Percentiles rank a stretch among this genome's conserved stretches.
Evolutionary conservation across 1,139 yeast species (phyloP).

Genomic region (Hemisphaericaspora xylofermentans): DNA sequence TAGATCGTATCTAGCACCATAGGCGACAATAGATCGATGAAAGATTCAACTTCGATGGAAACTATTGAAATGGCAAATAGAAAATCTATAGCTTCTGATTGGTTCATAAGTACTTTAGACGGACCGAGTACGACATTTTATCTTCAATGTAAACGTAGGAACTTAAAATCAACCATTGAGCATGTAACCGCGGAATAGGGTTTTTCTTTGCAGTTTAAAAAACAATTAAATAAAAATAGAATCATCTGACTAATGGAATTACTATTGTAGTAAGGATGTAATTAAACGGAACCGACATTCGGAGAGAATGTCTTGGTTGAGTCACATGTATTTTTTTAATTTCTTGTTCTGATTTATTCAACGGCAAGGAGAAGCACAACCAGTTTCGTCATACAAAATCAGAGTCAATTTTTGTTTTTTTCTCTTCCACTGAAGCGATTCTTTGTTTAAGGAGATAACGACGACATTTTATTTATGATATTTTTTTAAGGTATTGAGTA

Average conservation of each 20-base stretch:
- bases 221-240: not conserved
- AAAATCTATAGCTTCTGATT: not conserved
- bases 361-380: not conserved
- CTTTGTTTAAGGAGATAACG: conserved; percentile 1
- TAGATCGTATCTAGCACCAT: no score
- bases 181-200: conserved; percentile 3
- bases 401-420: conserved; percentile 1
- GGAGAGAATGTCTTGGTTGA: conserved; percentile 2
- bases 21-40: no score
- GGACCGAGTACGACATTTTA: conserved; percentile 2
- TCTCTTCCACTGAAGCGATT: conserved; percentile 3
- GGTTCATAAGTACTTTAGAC: not conserved
- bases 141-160: not conserved
- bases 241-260: not conserved
- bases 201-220: not conserved
- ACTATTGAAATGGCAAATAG: no score
- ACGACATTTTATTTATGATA: no score
- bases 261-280: conserved; percentile 4
- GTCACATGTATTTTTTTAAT: conserved; percentile 1
- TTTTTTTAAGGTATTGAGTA: not conserved
- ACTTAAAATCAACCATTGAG: no score
- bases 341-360: not conserved
- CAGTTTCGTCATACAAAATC: not conserved
- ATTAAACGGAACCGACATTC: conserved; percentile 3
- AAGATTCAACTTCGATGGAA: not conserved